A percentile compares a stretch with the other conserved stretches of the same genome.
Evolutionary conservation across 2,329 filamentous ascomycete genomes (phyloP).

Genomic region (Penicillium sp.): DNA sequence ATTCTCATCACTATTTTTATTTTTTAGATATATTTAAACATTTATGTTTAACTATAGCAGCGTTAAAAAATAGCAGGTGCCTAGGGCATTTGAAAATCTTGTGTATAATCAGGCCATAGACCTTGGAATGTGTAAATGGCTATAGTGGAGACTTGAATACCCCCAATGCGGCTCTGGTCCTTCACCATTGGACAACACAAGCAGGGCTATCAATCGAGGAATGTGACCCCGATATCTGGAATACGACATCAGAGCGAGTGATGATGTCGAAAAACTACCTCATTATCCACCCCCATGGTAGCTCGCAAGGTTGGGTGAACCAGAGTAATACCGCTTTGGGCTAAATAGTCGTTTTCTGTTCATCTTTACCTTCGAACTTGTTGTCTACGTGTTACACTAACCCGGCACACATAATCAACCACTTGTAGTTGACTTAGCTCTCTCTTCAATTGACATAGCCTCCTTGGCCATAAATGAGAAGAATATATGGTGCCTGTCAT

Average conservation of each 20-base stretch:
- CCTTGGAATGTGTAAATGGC: background rate
- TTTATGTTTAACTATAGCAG: too few species aligned
- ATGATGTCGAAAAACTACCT: constrained; percentile 3
- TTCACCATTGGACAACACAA: constrained; percentile 9
- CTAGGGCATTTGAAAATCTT: too few species aligned
- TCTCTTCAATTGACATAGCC: background rate
- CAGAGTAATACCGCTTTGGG: background rate
- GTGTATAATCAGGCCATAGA: background rate
- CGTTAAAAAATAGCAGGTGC: too few species aligned
- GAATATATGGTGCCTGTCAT: background rate
- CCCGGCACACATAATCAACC: background rate
- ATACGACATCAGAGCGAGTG: constrained; percentile 8
- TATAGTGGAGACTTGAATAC: background rate
- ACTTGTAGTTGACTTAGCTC: background rate
- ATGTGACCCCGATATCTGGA: constrained; percentile 16
- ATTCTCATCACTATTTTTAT: too few species aligned
- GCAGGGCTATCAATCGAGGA: constrained; percentile 9
- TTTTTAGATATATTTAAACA: too few species aligned
- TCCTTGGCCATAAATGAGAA: background rate
- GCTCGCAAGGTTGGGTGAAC: background rate
- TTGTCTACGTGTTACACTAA: background rate
- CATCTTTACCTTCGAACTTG: background rate
- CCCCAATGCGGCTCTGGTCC: constrained; percentile 7
- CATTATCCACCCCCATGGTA: background rate
- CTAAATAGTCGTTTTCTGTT: background rate